Percentiles rank a stretch among this genome's conserved stretches.
These are phyloP conservation scores for Globisporangium echinulatum DNA, from an alignment of 352 stramenopile genomes.

Conservation along the genomic window DNA sequence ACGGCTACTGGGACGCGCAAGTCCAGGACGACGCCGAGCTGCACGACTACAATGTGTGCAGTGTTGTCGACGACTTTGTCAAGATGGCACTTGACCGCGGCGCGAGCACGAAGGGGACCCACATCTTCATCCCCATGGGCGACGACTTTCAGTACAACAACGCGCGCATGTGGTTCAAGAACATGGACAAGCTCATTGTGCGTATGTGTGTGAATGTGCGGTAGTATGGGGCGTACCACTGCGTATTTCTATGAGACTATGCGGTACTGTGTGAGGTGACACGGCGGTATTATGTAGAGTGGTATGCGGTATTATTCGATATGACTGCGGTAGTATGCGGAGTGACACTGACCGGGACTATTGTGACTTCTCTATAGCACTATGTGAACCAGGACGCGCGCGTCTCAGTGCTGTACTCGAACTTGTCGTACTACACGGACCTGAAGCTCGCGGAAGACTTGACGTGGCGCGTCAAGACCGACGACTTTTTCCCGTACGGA, in stretches of 20 bases:
- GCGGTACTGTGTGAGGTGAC: background rate
- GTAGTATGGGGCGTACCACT: background rate
- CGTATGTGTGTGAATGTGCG: background rate
- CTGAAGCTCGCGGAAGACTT: slow-evolving; percentile 84
- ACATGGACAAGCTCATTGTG: slow-evolving; percentile 94
- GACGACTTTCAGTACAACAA: slow-evolving; percentile 94
- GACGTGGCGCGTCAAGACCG: slow-evolving; percentile 86
- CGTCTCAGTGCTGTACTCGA: slow-evolving; percentile 96
- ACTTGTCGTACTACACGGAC: slow-evolving; percentile 93
- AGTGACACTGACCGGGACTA: no score
- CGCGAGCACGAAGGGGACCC: slow-evolving; percentile 63
- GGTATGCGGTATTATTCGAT: background rate
- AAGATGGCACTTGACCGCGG: slow-evolving; percentile 61
- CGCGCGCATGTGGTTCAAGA: slow-evolving; percentile 88
- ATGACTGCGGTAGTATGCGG: no score
- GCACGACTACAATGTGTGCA: slow-evolving; percentile 86
- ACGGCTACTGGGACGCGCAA: slow-evolving; percentile 50
- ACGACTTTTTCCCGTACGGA: slow-evolving; percentile 97
- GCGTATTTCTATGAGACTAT: background rate
- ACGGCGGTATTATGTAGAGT: background rate
- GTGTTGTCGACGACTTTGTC: slow-evolving; percentile 85
- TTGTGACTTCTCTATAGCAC: slow-evolving; percentile 22
- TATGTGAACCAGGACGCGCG: slow-evolving; percentile 89
- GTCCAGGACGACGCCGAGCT: slow-evolving; percentile 86
- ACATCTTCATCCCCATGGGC: slow-evolving; percentile 90